Base-by-base conservation (phyloP, 2,329 filamentous ascomycete species). In the Colletotrichum sp. region DNA sequence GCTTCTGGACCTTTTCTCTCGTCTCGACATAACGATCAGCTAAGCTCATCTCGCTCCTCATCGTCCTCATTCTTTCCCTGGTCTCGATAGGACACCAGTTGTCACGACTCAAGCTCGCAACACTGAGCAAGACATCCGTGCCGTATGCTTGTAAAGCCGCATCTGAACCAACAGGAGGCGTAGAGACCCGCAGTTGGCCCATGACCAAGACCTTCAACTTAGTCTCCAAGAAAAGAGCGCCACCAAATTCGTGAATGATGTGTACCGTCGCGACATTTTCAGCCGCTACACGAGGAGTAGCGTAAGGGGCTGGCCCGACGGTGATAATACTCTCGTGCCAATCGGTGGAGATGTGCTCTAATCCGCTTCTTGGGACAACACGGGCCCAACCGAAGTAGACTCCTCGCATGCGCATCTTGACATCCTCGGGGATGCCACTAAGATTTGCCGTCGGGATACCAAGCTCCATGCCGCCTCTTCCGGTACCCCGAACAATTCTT, bases 361-460 rank as follows among this genome's bases (percentile, higher is more conserved):
- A 77, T 0, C 79, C 80, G 26, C 84, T 82, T 1, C 81, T 81
- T 0, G 85, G 83, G 2, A 87, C 77, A 3, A 91, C 79, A 1
- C 88, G 83, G 0, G 89, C 90, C 93, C 93, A 95, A 5, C 91
- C 92, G 52, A 93, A 91, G 79, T 93, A 95, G 8, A 93, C 88
- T 0, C 93, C 93, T 15, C 86, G 84, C 66, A 94, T 86, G 5
- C 89, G 88, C 77, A 90, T 83, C 26, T 87, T 85, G 55, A 93
- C 81, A 39, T 90, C 86, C 30, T 89, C 88, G 0, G 90, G 85
- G 1, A 93, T 85, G 12, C 86, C 87, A 0, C 80, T 79, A 3
- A 94, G 82, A 75, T 89, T 92, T 1, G 91, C 89, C 0, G 89
- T 91, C 0, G 91, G 90, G 3, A 89, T 84, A 0, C 88, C 88